Evolutionary conservation across 108 stramenopile genomes (phyloP).

Genomic region (Nitzschia sp.): DNA sequence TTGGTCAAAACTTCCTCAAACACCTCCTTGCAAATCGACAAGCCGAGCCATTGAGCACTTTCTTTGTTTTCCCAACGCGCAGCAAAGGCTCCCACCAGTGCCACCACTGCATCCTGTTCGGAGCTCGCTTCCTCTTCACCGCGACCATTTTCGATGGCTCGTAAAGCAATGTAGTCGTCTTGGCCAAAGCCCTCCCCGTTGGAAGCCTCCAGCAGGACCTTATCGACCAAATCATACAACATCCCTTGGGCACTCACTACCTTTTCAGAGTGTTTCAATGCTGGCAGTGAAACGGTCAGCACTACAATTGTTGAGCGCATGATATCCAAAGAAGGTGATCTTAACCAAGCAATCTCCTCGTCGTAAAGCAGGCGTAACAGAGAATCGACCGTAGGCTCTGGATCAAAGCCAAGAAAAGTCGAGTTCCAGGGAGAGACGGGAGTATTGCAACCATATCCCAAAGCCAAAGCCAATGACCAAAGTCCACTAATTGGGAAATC

Average conservation of each 20-base stretch:
- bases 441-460: constrained; percentile 52
- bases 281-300: constrained; percentile 40
- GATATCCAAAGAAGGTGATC: neutral
- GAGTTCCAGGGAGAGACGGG: constrained; percentile 35
- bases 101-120: constrained; percentile 20
- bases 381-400: constrained; percentile 16
- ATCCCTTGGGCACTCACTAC: neutral
- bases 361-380: constrained; percentile 16
- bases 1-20: constrained; percentile 6
- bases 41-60: neutral
- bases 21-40: constrained; percentile 6
- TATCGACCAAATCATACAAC: constrained; percentile 4
- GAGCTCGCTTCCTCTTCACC: constrained; percentile 17
- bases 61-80: constrained; percentile 1
- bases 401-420: constrained; percentile 38
- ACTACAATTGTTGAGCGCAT: constrained; percentile 37
- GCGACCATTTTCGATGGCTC: constrained; percentile 19
- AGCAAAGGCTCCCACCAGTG: constrained; percentile 27
- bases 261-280: constrained; percentile 3
- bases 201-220: neutral
- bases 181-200: neutral
- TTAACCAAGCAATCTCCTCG: neutral
- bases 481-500: constrained; percentile 15
- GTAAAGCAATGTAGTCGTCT: constrained; percentile 27
- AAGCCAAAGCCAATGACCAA: constrained; percentile 40